Percentiles rank a stretch among this genome's conserved stretches.
Evolutionary conservation across 345 rosid genomes (phyloP).

Genomic region (Brassica juncea): DNA sequence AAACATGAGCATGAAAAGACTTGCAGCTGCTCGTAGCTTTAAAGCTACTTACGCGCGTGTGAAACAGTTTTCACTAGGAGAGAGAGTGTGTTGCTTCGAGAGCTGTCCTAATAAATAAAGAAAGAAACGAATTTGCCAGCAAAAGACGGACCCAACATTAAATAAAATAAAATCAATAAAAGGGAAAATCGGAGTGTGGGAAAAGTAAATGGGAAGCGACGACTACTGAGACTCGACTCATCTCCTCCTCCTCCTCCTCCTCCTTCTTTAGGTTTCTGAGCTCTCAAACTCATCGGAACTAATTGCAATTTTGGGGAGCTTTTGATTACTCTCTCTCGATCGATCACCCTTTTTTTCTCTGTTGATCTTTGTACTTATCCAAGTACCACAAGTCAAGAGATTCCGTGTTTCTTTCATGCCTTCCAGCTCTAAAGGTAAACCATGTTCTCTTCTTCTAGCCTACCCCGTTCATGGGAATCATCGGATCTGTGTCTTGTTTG

Average conservation of each 20-base stretch:
- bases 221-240: constrained; percentile 36
- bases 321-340: background rate
- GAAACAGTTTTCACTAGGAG: background rate
- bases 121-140: constrained; percentile 38
- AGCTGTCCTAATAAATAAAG: constrained; percentile 36
- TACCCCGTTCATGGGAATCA: background rate
- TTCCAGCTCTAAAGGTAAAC: too few species aligned
- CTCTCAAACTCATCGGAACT: constrained; percentile 10
- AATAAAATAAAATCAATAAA: background rate
- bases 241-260: constrained; percentile 9
- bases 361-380: constrained; percentile 12
- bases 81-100: background rate
- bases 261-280: constrained; percentile 29
- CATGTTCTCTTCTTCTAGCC: constrained; percentile 10
- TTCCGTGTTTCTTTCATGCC: background rate
- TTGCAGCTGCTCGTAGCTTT: background rate
- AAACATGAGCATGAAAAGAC: background rate
- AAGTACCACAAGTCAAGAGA: background rate
- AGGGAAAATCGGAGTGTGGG: constrained; percentile 29
- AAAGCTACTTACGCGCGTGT: constrained; percentile 17
- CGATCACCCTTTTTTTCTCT: background rate
- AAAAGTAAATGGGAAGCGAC: constrained; percentile 41
- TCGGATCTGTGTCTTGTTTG: constrained; percentile 33
- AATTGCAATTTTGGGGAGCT: background rate
- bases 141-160: constrained; percentile 34